phyloP scores from a whole-genome alignment of 2,329 filamentous ascomycete genomes.

The Rutstroemia sp. region DNA sequence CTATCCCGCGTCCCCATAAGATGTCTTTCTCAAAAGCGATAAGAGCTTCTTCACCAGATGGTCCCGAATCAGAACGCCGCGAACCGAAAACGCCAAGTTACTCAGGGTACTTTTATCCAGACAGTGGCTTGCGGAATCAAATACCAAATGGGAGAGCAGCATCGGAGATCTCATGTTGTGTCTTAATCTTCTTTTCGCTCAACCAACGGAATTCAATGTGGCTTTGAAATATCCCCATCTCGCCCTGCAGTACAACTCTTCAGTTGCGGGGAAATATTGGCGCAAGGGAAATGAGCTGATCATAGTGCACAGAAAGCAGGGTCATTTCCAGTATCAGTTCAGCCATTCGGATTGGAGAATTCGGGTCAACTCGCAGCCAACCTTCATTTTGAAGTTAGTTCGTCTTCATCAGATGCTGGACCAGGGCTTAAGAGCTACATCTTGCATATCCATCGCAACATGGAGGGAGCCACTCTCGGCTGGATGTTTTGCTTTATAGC shows the following conservation, averaged over 20 bases:
- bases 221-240: not conserved
- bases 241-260: not conserved
- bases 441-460: not conserved
- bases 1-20: not conserved
- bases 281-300: not conserved
- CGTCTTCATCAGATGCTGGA: not conserved
- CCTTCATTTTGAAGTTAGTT: not conserved
- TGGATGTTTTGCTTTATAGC: not conserved
- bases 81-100: not conserved
- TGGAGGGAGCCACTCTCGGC: not conserved
- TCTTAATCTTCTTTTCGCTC: not conserved
- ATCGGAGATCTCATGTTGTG: not conserved
- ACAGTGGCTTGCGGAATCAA: conserved; percentile 3
- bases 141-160: not conserved
- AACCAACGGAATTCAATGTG: not conserved
- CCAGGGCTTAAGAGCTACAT: not conserved
- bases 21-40: not conserved
- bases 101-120: too few species aligned
- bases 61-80: not conserved
- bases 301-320: not conserved
- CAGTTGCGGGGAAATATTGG: not conserved
- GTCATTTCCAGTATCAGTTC: not conserved
- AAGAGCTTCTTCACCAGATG: not conserved
- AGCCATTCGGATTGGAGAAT: not conserved
- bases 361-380: not conserved